A percentile compares a stretch with the other conserved stretches of the same genome.
phyloP scores from a whole-genome alignment of 2,329 filamentous ascomycete species.

The Sarocladium kiliense region DNA sequence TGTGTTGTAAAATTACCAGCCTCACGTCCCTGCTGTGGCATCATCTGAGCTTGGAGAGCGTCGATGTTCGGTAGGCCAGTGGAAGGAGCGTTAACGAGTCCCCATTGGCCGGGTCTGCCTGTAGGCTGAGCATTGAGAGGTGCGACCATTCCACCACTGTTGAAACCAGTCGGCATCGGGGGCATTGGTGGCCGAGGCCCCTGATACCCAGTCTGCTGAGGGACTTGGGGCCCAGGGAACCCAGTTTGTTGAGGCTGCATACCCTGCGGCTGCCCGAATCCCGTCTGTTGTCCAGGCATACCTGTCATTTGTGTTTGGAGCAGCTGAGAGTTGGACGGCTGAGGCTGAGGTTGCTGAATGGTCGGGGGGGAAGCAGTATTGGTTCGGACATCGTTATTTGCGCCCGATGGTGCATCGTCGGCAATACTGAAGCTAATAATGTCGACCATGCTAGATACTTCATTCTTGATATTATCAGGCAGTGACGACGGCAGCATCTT shows the following conservation, averaged over 20 bases:
- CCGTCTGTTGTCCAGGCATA: constrained; percentile 36
- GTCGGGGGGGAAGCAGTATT: constrained; percentile 44
- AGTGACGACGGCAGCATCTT: constrained; percentile 71
- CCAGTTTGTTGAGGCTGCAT: constrained; percentile 68
- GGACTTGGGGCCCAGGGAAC: constrained; percentile 60
- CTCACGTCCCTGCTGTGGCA: constrained; percentile 93
- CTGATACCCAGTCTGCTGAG: constrained; percentile 72
- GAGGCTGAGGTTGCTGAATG: constrained; percentile 67
- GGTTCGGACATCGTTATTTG: constrained; percentile 61
- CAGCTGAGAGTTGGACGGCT: constrained; percentile 65
- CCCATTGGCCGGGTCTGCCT: constrained; percentile 90
- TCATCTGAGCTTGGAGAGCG: constrained; percentile 86
- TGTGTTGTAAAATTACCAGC: constrained; percentile 75
- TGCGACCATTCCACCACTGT: constrained; percentile 54
- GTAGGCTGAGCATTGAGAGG: constrained; percentile 90
- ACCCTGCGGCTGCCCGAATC: constrained; percentile 53
- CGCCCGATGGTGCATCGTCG: constrained; percentile 58
- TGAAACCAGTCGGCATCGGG: constrained; percentile 60
- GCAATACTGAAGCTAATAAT: constrained; percentile 94
- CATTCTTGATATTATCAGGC: constrained; percentile 86
- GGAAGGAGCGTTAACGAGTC: constrained; percentile 90
- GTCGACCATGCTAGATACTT: constrained; percentile 99
- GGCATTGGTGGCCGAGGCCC: constrained; percentile 90
- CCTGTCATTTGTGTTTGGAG: constrained; percentile 65
- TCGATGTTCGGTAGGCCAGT: constrained; percentile 91